Base-by-base conservation (phyloP, 2,329 filamentous ascomycete species). In the Thermoascus crustaceus region DNA sequence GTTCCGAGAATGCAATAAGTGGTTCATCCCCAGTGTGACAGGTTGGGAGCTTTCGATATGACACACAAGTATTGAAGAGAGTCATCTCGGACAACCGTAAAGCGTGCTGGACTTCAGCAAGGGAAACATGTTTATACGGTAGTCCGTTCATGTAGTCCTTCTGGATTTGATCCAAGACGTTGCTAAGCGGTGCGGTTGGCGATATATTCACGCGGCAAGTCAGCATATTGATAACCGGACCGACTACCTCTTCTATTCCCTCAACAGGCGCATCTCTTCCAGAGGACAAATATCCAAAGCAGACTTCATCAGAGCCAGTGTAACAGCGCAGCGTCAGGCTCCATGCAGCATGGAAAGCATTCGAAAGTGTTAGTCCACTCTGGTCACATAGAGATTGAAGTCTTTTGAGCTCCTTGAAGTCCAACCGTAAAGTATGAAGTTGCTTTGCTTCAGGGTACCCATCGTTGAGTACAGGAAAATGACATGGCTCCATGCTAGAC, bases 281-380 rank as follows among this genome's bases (percentile, higher is more conserved):
- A 1, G 58, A 61, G 5, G 57, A 44, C 32, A 68, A 58, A 41
- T 68, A 70, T 7, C 64, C 65, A 42, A 72, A 71, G 11, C 58
- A 66, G 0, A 86, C 72, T 9, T 95, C 73, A 11, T 91, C 64
- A 0, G 86, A 86, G 5, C 85, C 68, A 0, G 76, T 76, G 44
- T 72, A 60, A 20, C 66, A 66, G 11, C 73, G 69, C 1, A 94
- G 61, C 0, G 78, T 76, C 1, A 74, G 68, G 0, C 78, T 62
- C 82, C 88, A 94, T 2, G 79, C 68, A 3, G 82, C 79, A 55
- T 94, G 82, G 2, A 88, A 66, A 0, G 63, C 60, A 38, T 71
- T 72, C 2, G 70, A 63, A 2, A 72, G 37, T 0, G 71, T 74
- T 11, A 72, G 53, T 3, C 63, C 63, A 31, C 61, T 51, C 5